Conservation (phyloP, 768 basidiomycete species). For the Lentinula sp. region DNA sequence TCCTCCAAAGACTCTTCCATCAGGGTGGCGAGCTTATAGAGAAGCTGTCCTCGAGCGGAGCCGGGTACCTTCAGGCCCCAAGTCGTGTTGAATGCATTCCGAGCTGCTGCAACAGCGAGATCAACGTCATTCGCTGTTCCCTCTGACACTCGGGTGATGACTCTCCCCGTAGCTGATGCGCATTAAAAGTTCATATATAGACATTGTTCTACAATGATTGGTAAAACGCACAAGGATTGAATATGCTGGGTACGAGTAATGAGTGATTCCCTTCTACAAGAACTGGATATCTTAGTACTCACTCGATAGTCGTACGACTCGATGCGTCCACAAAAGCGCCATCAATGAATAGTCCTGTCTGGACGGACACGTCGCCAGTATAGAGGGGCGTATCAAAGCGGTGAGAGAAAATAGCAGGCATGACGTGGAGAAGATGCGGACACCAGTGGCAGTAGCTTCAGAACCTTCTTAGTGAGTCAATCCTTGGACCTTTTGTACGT, state of each 20-base stretch:
- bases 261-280: conserved; percentile 19
- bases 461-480: not conserved
- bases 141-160: conserved; percentile 42
- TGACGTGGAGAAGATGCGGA: not conserved
- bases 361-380: conserved; percentile 54
- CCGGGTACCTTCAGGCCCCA: conserved; percentile 39
- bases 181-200: not conserved
- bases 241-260: conserved; percentile 30
- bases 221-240: conserved; percentile 42
- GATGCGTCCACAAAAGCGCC: conserved; percentile 61
- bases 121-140: conserved; percentile 59
- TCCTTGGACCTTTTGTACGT: not conserved
- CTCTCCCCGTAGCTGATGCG: conserved; percentile 48
- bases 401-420: not conserved
- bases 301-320: conserved; percentile 57
- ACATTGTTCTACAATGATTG: not conserved
- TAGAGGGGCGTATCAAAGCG: conserved; percentile 41
- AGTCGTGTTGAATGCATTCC: conserved; percentile 25
- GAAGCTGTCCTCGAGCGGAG: conserved; percentile 26
- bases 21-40: conserved; percentile 41
- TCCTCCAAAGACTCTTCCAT: conserved; percentile 38
- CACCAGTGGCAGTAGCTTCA: not conserved
- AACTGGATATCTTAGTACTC: conserved; percentile 18
- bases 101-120: conserved; percentile 54
- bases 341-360: conserved; percentile 71